phyloP scores from a whole-genome alignment of 352 stramenopile genomes.

The Aphanomyces stellatus region DNA sequence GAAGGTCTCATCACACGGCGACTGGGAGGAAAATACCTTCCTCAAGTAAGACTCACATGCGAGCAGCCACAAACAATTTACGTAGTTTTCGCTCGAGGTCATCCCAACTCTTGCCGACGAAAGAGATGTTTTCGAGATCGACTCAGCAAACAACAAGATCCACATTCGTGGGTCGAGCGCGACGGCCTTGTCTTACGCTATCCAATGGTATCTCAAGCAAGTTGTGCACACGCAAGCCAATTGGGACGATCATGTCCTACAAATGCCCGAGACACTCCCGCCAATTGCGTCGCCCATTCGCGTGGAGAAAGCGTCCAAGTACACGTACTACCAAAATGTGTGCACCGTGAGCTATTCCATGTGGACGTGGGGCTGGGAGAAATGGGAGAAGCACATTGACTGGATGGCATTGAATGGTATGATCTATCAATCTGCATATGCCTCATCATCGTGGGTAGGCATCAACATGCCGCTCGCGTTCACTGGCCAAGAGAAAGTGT shows the following conservation, averaged over 20 bases:
- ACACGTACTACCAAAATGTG: conserved; percentile 89
- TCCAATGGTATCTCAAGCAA: conserved; percentile 73
- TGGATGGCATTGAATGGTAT: conserved; percentile 87
- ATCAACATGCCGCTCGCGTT: conserved; percentile 91
- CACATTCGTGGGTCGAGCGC: conserved; percentile 43
- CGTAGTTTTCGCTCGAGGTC: conserved; percentile 44
- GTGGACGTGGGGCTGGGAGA: conserved; percentile 75
- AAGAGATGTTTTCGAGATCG: conserved; percentile 59
- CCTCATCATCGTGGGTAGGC: conserved; percentile 20
- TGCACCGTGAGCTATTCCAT: conserved; percentile 88
- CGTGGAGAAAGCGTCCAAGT: conserved; percentile 57
- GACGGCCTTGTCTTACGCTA: conserved; percentile 57
- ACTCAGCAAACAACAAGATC: conserved; percentile 33
- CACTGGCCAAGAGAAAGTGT: conserved; percentile 85
- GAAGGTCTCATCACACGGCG: background rate
- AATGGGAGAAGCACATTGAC: conserved; percentile 88
- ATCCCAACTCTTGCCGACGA: conserved; percentile 29
- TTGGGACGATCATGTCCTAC: conserved; percentile 68
- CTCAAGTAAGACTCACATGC: conserved; percentile 16
- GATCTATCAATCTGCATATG: background rate
- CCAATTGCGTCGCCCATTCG: conserved; percentile 28
- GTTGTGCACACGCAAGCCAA: conserved; percentile 62
- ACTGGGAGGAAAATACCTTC: conserved; percentile 6
- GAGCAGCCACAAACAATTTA: no score
- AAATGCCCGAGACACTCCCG: conserved; percentile 41